Conservation (phyloP, 169 alveolate species). For the Cryptosporidium parvum region DNA sequence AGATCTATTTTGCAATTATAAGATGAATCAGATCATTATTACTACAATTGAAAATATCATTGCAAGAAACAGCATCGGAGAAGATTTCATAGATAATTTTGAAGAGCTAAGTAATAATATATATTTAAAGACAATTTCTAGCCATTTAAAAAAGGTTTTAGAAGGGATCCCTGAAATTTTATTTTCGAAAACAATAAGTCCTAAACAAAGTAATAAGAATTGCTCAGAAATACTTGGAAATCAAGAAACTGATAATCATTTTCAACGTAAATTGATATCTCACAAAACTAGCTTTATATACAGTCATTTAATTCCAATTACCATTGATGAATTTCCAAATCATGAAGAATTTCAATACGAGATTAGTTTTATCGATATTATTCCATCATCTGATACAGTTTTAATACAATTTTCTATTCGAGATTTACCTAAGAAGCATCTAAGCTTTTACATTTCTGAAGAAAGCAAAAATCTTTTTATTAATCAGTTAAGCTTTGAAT, state of each 20-base stretch:
- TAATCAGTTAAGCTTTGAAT: background rate
- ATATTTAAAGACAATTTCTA: background rate
- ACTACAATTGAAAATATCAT: constrained; percentile 27
- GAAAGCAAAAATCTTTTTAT: background rate
- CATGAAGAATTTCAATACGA: background rate
- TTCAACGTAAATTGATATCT: background rate
- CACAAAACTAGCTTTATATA: background rate
- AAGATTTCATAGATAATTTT: background rate
- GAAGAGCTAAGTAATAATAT: background rate
- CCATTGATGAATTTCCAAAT: background rate
- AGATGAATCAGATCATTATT: constrained; percentile 8
- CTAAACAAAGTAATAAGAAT: background rate
- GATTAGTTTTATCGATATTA: constrained; percentile 9
- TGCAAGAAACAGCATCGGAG: background rate
- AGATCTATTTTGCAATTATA: background rate
- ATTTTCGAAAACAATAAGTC: background rate
- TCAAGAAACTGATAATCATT: background rate
- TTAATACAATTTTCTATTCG: constrained; percentile 36
- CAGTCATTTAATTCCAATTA: background rate
- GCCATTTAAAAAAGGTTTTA: background rate
- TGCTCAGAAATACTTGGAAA: background rate
- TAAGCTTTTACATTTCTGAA: constrained; percentile 13
- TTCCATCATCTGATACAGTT: constrained; percentile 1
- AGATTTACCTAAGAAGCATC: background rate
- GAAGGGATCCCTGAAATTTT: background rate